Evolutionary conservation across 805 yeast genomes (phyloP).

Genomic region (Hyphopichia homilentoma): DNA sequence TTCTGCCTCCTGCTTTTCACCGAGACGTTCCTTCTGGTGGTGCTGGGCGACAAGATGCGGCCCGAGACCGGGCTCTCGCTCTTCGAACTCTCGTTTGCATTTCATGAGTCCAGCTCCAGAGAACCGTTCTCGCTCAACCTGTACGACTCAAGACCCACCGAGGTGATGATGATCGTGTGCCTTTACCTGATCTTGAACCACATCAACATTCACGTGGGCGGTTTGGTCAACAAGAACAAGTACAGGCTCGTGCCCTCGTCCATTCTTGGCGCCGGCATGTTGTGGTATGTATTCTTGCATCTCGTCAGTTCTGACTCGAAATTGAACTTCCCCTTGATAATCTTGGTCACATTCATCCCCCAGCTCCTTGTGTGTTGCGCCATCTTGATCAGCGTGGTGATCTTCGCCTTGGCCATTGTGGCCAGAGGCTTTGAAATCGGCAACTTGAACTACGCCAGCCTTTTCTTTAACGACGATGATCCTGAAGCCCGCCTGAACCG

Average conservation of each 20-base stretch:
- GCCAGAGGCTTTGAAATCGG: slow-evolving; percentile 44
- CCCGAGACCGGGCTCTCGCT: slow-evolving; percentile 68
- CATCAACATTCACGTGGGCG: slow-evolving; percentile 59
- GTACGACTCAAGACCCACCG: slow-evolving; percentile 40
- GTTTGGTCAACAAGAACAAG: slow-evolving; percentile 46
- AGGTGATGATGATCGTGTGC: slow-evolving; percentile 49
- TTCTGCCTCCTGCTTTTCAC: slow-evolving; percentile 60
- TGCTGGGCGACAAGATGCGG: slow-evolving; percentile 51
- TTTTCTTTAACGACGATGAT: slow-evolving; percentile 18
- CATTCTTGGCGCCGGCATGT: slow-evolving; percentile 50
- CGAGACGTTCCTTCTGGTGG: slow-evolving; percentile 61
- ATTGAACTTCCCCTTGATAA: slow-evolving; percentile 51
- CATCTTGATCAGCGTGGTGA: slow-evolving; percentile 46
- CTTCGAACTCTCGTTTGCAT: slow-evolving; percentile 72
- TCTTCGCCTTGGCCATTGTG: slow-evolving; percentile 57
- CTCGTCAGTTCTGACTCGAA: slow-evolving; percentile 22
- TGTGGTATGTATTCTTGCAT: slow-evolving; percentile 36
- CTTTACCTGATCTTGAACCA: slow-evolving; percentile 58
- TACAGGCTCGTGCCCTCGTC: slow-evolving; percentile 65
- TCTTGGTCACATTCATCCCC: slow-evolving; percentile 61
- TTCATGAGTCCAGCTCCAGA: slow-evolving; percentile 61
- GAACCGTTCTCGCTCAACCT: slow-evolving; percentile 18
- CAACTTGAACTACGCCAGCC: slow-evolving; percentile 34
- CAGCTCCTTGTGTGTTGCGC: slow-evolving; percentile 54
- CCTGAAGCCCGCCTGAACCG: slow-evolving; percentile 13